These are phyloP conservation scores for Monosporascus sp. DNA, from an alignment of 2,329 filamentous ascomycete genomes.

Conservation along the genomic window DNA sequence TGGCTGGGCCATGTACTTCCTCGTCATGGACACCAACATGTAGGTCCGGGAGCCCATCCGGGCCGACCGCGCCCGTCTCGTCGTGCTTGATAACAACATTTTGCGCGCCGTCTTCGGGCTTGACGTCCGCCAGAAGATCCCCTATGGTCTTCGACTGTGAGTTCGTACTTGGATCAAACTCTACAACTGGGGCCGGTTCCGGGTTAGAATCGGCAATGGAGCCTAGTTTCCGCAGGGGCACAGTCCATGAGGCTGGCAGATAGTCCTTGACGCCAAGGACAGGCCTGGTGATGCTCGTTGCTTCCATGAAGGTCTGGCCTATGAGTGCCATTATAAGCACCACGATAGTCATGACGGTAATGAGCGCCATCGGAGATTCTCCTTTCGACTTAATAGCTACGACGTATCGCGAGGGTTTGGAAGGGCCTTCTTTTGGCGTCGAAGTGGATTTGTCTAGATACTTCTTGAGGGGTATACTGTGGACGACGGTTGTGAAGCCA, in stretches of 20 bases:
- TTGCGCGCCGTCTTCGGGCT: conserved; percentile 9
- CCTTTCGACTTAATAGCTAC: conserved; percentile 54
- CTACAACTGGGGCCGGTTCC: background rate
- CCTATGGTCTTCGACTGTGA: conserved; percentile 17
- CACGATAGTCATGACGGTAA: conserved; percentile 50
- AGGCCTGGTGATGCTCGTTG: conserved; percentile 51
- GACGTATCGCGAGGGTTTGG: conserved; percentile 61
- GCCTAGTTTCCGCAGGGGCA: conserved; percentile 16
- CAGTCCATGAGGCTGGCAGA: conserved; percentile 40
- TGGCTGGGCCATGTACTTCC: conserved; percentile 45
- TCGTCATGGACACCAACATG: conserved; percentile 41
- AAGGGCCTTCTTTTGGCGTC: conserved; percentile 30
- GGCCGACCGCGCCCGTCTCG: conserved; percentile 16
- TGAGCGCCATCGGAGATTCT: conserved; percentile 45
- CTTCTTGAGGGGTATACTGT: conserved; percentile 65
- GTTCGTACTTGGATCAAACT: background rate
- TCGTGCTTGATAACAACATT: conserved; percentile 32
- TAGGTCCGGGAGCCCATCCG: conserved; percentile 22
- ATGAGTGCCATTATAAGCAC: conserved; percentile 57
- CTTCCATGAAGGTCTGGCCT: conserved; percentile 59
- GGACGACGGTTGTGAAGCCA: conserved; percentile 72
- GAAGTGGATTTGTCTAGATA: conserved; percentile 30
- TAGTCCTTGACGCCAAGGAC: conserved; percentile 49
- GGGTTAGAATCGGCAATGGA: conserved; percentile 25
- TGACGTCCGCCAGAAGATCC: conserved; percentile 30